Evolutionary conservation across 139 green algal genomes (phyloP), one percentile per base, ranked within the genome.

Genomic region (Haematococcus sp.): DNA sequence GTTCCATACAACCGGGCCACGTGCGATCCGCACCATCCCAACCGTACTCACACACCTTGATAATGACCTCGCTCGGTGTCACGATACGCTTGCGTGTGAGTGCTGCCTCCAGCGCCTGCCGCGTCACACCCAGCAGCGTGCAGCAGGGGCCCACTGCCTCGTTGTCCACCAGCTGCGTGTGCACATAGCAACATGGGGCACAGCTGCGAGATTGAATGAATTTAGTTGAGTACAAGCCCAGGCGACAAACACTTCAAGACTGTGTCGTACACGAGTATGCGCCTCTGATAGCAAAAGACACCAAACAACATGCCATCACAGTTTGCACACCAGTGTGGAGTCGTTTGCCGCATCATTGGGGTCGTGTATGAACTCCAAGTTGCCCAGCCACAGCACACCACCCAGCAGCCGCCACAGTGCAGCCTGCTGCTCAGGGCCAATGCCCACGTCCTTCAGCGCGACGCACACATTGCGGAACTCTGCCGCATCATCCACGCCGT

Each of bases 381-480:
- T 97, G 66, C 95, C 94, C 43, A 98, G 82, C 79, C 97, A 96
- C 35, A 98, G 77, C 51, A 98, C 86, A 5, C 89, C 91, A 2
- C 88, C 86, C 52, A 98, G 86, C 4, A 90, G 76, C 20, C 73
- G 52, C 63, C 95, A 90, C 31, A 98, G 85, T 5, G 43, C 54
- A 0, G 83, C 43, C 81, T 85, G 87, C 66, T 84, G 27, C 20
- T 81, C 74, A n/a, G 63, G 7, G 3, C 40, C 68, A 44, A 98
- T 90, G 33, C 94, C 93, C 3, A 98, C 85, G 34, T 93, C 85
- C 25, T 72, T 31, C 87, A 98, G 91, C 13, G 94, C 92, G 4
- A 70, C n/a, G 25, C 83, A 76, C 32, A 96, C 92, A 0, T 70
- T 32, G 11, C 30, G 11, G 68, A 94, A 95, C 44, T 88, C 89